phyloP scores from a whole-genome alignment of 129 eudicot species.

The Glebionis coronaria region DNA sequence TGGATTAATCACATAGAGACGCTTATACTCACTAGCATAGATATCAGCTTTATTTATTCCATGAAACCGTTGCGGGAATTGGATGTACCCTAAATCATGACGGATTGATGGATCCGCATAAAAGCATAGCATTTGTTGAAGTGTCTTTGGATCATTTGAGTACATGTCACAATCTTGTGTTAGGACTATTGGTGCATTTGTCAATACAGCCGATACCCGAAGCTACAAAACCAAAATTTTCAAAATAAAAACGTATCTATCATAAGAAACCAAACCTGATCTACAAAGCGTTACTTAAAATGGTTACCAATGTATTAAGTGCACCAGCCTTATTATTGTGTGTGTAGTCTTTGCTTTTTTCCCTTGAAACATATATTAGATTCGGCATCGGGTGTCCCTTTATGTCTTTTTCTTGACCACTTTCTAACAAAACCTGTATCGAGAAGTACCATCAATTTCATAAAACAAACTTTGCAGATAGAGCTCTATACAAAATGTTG shows the following conservation, averaged over 20 bases:
- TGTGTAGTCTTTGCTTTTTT: constrained; percentile 39
- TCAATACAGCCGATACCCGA: constrained; percentile 71
- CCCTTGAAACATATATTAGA: constrained; percentile 69
- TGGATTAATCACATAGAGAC: constrained; percentile 47
- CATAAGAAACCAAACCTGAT: neutral
- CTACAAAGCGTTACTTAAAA: neutral
- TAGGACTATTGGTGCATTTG: constrained; percentile 64
- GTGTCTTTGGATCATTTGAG: constrained; percentile 79
- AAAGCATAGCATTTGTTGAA: constrained; percentile 56
- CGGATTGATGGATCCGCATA: constrained; percentile 35
- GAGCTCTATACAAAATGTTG: neutral
- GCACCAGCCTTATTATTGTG: constrained; percentile 93
- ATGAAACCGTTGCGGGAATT: constrained; percentile 65
- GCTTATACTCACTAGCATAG: constrained; percentile 53
- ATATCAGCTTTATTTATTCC: constrained; percentile 71
- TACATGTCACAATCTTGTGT: constrained; percentile 76
- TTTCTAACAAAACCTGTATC: constrained; percentile 54
- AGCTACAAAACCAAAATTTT: constrained; percentile 43
- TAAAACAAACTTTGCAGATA: neutral
- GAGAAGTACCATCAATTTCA: neutral
- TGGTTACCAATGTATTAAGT: constrained; percentile 65
- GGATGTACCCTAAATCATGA: constrained; percentile 56
- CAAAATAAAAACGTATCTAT: neutral
- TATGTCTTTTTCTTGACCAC: constrained; percentile 40
- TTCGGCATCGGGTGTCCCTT: constrained; percentile 57